These are phyloP conservation scores for Mollisiaceae sp. DNA, from an alignment of 2,329 filamentous ascomycete genomes.

Conservation along the genomic window DNA sequence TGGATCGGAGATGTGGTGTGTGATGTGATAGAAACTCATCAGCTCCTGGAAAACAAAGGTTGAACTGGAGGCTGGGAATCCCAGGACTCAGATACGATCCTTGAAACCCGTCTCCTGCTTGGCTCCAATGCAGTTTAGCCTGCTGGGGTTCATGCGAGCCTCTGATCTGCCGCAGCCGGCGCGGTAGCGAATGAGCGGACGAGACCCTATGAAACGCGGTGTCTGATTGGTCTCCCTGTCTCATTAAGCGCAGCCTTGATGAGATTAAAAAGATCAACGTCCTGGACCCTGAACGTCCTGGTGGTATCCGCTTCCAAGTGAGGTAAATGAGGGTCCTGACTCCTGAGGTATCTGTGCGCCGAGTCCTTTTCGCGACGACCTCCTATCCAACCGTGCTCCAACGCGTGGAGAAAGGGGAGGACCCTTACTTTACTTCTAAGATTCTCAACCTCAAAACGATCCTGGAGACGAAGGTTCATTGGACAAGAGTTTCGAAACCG, in stretches of 20 bases:
- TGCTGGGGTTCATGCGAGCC: background rate
- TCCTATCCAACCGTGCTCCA: background rate
- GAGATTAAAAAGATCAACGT: background rate
- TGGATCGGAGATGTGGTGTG: background rate
- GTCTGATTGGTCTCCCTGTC: slow-evolving; percentile 6
- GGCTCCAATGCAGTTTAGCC: background rate
- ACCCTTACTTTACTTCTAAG: background rate
- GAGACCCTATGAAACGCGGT: background rate
- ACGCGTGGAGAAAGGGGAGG: background rate
- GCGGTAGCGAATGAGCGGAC: background rate
- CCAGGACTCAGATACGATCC: background rate
- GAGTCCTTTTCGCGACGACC: slow-evolving; percentile 5
- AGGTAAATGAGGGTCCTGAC: background rate
- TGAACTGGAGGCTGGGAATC: background rate
- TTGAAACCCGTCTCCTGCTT: background rate
- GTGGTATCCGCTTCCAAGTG: slow-evolving; percentile 5
- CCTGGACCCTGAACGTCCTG: too few species aligned
- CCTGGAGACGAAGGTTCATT: background rate
- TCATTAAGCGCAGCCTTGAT: slow-evolving; percentile 3
- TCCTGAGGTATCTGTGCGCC: background rate
- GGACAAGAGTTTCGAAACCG: background rate
- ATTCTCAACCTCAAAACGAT: background rate
- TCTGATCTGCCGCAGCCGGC: background rate
- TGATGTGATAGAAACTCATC: background rate
- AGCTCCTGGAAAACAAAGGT: background rate